These are phyloP conservation scores for Dictyostelium firmibasis DNA, from an alignment of 78 protist genomes.

Conservation along the genomic window DNA sequence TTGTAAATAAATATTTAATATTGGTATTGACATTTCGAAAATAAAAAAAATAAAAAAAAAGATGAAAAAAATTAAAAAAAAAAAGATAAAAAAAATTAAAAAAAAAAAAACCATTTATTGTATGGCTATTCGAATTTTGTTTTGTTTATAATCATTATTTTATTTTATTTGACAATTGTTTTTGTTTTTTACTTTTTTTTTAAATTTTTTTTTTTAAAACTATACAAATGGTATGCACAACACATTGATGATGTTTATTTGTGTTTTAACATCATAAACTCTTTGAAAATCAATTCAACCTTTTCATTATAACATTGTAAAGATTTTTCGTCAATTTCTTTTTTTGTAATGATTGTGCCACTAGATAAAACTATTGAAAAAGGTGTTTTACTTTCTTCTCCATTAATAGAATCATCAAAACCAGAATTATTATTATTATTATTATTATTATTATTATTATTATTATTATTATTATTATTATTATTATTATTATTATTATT, in stretches of 20 bases:
- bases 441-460: background rate
- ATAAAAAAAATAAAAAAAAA: too few species aligned
- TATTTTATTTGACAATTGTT: too few species aligned
- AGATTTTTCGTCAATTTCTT: background rate
- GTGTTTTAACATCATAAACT: background rate
- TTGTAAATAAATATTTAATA: background rate
- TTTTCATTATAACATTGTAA: background rate
- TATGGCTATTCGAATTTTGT: too few species aligned
- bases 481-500: background rate
- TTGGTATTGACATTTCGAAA: background rate
- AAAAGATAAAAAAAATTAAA: too few species aligned
- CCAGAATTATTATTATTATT: background rate
- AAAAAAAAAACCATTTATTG: too few species aligned
- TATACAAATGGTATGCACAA: too few species aligned
- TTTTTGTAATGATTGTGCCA: background rate
- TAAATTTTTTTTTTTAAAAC: too few species aligned
- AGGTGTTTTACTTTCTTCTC: conserved; percentile 7
- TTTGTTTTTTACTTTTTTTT: background rate
- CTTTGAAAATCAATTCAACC: background rate
- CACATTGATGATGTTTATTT: background rate
- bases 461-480: background rate
- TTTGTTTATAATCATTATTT: too few species aligned
- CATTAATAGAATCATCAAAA: background rate
- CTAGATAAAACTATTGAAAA: background rate
- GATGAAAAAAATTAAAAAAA: too few species aligned